Percentiles rank a stretch among this genome's conserved stretches.
phyloP scores from a whole-genome alignment of 371 early-diverging fungal genomes.

The Mycotypha africana region DNA sequence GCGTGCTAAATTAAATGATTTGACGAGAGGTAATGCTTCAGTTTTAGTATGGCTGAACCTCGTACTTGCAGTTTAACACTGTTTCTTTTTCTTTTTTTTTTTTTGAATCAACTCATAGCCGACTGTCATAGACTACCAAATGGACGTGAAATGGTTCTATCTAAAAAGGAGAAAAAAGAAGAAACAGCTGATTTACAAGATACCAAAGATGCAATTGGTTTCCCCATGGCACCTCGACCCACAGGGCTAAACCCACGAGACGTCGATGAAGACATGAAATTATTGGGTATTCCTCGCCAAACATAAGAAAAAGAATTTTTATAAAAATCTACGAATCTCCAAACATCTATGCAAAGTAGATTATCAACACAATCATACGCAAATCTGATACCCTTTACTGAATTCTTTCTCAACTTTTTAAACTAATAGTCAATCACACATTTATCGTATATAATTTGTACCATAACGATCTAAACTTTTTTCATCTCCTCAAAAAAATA shows the following conservation, averaged over 20 bases:
- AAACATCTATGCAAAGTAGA: too few species aligned
- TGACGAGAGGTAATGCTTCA: conserved; percentile 11
- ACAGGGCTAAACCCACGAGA: conserved; percentile 31
- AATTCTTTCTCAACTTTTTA: too few species aligned
- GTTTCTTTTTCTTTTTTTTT: too few species aligned
- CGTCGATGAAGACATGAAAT: conserved; percentile 41
- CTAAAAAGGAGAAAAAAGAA: conserved; percentile 29
- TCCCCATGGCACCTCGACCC: conserved; percentile 41
- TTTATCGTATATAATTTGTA: too few species aligned
- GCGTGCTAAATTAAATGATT: conserved; percentile 17
- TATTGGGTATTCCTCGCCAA: conserved; percentile 23
- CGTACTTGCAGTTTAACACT: too few species aligned
- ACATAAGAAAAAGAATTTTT: background rate
- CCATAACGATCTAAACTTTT: too few species aligned
- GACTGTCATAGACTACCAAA: conserved; percentile 19
- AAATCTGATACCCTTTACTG: too few species aligned
- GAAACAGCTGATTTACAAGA: conserved; percentile 43
- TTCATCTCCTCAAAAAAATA: too few species aligned
- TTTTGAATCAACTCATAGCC: too few species aligned
- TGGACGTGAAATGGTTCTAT: conserved; percentile 23
- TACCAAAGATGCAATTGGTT: conserved; percentile 37
- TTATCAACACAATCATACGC: too few species aligned
- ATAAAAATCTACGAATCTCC: background rate
- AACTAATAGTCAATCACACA: too few species aligned
- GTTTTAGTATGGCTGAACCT: too few species aligned